Evolutionary conservation across 2,329 filamentous ascomycete genomes (phyloP), one percentile per base, ranked within the genome.

Genomic region (Hirsutella thompsonii): DNA sequence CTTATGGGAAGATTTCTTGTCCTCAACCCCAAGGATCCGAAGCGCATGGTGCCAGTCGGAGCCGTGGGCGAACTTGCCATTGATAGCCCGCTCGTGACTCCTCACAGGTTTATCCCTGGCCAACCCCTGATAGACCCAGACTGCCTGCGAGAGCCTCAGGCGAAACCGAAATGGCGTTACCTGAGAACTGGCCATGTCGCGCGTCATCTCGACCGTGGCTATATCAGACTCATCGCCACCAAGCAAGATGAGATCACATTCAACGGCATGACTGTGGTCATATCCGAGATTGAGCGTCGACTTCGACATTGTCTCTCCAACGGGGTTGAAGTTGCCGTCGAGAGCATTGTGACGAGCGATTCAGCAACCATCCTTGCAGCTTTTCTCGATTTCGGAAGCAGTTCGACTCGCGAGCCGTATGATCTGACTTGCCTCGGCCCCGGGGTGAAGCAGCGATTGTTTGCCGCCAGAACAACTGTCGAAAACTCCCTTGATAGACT

Each of bases 21-120:
- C 13, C 66, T 74, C n/a, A 70, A 69, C 38, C 64, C 67, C 0
- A 64, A 73, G 3, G 66, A 75, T 40, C 61, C 63, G 23, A 64
- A 64, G 45, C 66, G 63, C 28, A 60, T 72, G 30, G 64, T 72
- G 58, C 72, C 72, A 0, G 55, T 73, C 11, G 75, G 75, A 1
- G 64, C 69, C 1, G 58, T 74, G 1, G 74, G 74, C 1, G 76
- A 81, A 50, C 59, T 81, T 2, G 64, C 79, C 3, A 69, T 81
- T 28, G 74, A 79, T 48, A 74, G 75, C 0, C 57, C 58, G 1
- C 41, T 53, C 4, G 42, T 60, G 11, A 60, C 57, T 0, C 58
- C 58, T 2, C 61, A 64, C 44, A 56, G 56, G 4, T 61, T 65
- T 35, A 42, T 54, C 1, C 50, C 53, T 0, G 59, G 58, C 4